phyloP scores from a whole-genome alignment of 2,329 filamentous ascomycete genomes.

The Anthostomella pinea region DNA sequence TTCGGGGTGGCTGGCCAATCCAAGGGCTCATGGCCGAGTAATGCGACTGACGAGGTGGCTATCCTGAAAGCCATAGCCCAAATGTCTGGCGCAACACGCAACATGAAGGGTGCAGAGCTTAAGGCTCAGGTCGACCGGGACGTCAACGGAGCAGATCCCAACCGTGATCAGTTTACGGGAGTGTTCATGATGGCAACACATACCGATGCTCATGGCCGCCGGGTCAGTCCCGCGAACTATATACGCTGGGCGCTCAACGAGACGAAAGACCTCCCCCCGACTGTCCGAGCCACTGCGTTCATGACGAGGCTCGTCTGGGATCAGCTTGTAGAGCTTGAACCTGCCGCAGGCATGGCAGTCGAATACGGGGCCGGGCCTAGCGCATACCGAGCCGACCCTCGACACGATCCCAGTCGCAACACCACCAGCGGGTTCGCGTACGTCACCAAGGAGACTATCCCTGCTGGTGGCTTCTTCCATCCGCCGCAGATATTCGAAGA shows the following conservation, averaged over 20 bases:
- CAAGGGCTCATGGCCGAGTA: conserved; percentile 15
- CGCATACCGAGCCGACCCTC: conserved; percentile 22
- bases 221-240: conserved; percentile 21
- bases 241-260: conserved; percentile 18
- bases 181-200: conserved; percentile 23
- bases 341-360: conserved; percentile 21
- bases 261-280: conserved; percentile 18
- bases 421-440: conserved; percentile 34
- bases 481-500: conserved; percentile 50
- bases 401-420: conserved; percentile 21
- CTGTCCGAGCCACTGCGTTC: conserved; percentile 15
- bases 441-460: conserved; percentile 42
- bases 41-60: conserved; percentile 14
- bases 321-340: conserved; percentile 13
- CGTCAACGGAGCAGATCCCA: conserved; percentile 16
- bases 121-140: conserved; percentile 18
- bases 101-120: conserved; percentile 18
- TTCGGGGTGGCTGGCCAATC: conserved; percentile 22
- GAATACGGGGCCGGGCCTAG: conserved; percentile 20
- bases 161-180: conserved; percentile 20
- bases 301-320: conserved; percentile 23
- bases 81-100: conserved; percentile 10
- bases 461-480: conserved; percentile 51
- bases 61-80: conserved; percentile 16
- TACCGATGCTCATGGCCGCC: conserved; percentile 12